Conservation (phyloP, 23 red algal species). For the Pyropia yezoensis region DNA sequence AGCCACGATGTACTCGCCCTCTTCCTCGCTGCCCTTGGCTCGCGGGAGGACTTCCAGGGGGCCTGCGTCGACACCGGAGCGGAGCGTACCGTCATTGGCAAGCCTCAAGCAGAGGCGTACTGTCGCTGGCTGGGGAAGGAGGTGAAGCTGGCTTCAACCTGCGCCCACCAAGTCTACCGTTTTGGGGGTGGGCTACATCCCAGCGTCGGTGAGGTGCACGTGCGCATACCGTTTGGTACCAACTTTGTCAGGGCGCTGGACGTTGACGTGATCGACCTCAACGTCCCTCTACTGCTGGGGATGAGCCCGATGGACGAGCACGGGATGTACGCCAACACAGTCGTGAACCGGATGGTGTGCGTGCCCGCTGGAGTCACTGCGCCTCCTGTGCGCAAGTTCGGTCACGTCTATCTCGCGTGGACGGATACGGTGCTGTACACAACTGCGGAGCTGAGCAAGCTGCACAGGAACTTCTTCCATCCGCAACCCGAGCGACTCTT, state of each 20-base stretch:
- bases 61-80: not conserved
- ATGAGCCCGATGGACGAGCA: not conserved
- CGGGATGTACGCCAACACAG: not conserved
- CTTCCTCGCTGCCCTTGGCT: no score
- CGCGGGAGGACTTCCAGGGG: constrained; percentile 7
- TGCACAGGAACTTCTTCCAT: constrained; percentile 35
- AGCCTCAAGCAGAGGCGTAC: constrained; percentile 5
- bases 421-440: constrained; percentile 8
- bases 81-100: not conserved
- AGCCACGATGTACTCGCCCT: no score
- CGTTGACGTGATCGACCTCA: not conserved
- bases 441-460: constrained; percentile 8
- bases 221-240: not conserved
- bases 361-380: not conserved
- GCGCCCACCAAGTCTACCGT: not conserved
- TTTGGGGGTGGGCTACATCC: constrained; percentile 1
- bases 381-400: constrained; percentile 5
- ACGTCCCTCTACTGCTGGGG: constrained; percentile 1
- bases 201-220: not conserved
- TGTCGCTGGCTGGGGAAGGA: not conserved
- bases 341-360: not conserved
- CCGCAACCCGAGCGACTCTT: constrained; percentile 12
- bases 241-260: not conserved
- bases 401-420: constrained; percentile 27
- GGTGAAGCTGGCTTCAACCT: not conserved